Evolutionary conservation across 345 rosid genomes (phyloP).

Genomic region (Alliaria petiolata): DNA sequence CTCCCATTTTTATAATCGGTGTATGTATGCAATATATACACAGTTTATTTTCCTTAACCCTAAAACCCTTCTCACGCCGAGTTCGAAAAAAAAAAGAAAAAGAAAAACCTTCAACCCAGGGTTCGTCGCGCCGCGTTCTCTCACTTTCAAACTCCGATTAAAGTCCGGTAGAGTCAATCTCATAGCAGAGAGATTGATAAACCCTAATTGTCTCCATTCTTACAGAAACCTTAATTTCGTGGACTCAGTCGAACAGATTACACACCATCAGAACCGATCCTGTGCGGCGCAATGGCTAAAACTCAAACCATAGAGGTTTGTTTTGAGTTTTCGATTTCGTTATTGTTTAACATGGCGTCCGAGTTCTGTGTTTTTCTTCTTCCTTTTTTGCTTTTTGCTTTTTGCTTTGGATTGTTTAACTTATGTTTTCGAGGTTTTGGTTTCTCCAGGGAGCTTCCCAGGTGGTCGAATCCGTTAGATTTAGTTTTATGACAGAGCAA

Average conservation of each 20-base stretch:
- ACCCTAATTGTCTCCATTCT: not conserved
- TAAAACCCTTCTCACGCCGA: conserved; percentile 21
- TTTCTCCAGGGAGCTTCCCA: conserved; percentile 44
- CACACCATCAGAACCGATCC: not conserved
- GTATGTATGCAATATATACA: not conserved
- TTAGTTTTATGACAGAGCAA: conserved; percentile 48
- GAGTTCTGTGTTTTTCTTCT: not conserved
- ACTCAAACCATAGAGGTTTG: conserved; percentile 31
- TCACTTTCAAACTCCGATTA: conserved; percentile 2
- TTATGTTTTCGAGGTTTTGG: not conserved
- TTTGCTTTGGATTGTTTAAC: not conserved
- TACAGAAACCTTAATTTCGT: not conserved
- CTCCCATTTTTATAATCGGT: too few species aligned
- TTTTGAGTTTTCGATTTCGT: not conserved
- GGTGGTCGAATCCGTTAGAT: conserved; percentile 42
- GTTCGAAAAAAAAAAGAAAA: not conserved
- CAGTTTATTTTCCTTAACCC: not conserved
- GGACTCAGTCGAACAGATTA: not conserved
- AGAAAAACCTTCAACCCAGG: not conserved
- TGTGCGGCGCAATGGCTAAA: conserved; percentile 32
- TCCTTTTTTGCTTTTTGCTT: not conserved
- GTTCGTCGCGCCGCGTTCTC: conserved; percentile 17
- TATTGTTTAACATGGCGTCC: not conserved
- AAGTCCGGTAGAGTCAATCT: not conserved
- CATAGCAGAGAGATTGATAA: not conserved